Percentiles rank a stretch among this genome's conserved stretches.
These are phyloP conservation scores for Botrytis medusae DNA, from an alignment of 2,329 filamentous ascomycete species.

Conservation along the genomic window DNA sequence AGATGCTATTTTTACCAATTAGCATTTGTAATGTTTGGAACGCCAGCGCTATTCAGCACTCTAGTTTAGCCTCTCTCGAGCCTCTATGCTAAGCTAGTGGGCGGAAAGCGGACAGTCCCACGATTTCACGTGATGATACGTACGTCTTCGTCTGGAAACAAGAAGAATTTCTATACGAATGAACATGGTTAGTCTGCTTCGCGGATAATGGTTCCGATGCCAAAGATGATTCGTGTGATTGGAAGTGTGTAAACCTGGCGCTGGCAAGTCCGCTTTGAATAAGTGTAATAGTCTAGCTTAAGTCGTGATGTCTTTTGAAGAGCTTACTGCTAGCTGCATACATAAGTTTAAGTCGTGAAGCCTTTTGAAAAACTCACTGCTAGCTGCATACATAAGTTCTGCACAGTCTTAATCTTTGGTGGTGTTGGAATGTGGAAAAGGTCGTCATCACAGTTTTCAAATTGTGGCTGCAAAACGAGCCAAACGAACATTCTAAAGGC, in stretches of 20 bases:
- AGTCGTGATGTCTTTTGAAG: neutral
- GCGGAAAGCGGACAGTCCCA: neutral
- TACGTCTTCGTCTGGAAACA: neutral
- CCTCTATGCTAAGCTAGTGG: neutral
- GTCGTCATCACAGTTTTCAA: neutral
- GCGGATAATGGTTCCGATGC: neutral
- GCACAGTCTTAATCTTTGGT: neutral
- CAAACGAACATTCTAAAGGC: neutral
- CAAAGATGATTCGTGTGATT: neutral
- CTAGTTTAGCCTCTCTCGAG: neutral
- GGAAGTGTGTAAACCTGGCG: neutral
- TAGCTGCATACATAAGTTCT: neutral
- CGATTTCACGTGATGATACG: neutral
- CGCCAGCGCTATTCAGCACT: neutral
- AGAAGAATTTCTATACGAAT: neutral
- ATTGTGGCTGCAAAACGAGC: neutral
- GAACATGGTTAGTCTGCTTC: neutral
- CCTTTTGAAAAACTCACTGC: neutral
- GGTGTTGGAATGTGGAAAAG: neutral
- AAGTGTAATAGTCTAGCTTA: neutral
- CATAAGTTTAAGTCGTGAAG: neutral
- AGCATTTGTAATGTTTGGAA: neutral
- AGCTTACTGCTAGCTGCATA: neutral
- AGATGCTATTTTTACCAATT: neutral
- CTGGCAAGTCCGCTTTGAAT: neutral